Conservation (phyloP, 1,284 basidiomycete genomes). For the Fomitopsis palustris region DNA sequence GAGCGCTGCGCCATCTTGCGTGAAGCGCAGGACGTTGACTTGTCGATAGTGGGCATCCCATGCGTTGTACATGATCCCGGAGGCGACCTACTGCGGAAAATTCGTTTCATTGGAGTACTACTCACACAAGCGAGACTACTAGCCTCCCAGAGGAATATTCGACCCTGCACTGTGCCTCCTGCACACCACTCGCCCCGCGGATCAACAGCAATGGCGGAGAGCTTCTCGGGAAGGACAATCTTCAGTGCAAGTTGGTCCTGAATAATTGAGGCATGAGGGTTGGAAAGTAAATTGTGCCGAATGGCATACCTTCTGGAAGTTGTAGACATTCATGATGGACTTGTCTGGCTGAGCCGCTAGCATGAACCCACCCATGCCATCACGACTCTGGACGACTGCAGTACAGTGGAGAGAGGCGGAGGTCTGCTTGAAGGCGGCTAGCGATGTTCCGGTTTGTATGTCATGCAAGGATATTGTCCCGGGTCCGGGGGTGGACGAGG, state of each 20-base stretch:
- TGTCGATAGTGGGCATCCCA: slow-evolving; percentile 96
- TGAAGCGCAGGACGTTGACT: slow-evolving; percentile 81
- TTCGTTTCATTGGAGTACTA: slow-evolving; percentile 12
- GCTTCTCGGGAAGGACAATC: slow-evolving; percentile 86
- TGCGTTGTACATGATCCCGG: slow-evolving; percentile 83
- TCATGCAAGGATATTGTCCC: slow-evolving; percentile 70
- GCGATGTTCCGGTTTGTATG: slow-evolving; percentile 61
- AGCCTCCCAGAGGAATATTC: slow-evolving; percentile 95
- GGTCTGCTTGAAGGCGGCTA: slow-evolving; percentile 78
- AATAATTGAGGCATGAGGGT: slow-evolving; percentile 1
- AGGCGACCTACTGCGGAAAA: slow-evolving; percentile 62
- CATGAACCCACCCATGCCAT: slow-evolving; percentile 72
- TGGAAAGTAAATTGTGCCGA: background rate
- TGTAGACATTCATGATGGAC: slow-evolving; percentile 75
- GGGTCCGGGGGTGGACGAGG: slow-evolving; percentile 40
- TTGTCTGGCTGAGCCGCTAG: slow-evolving; percentile 78
- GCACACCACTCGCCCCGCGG: slow-evolving; percentile 75
- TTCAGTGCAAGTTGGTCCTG: slow-evolving; percentile 88
- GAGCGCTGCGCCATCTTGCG: slow-evolving; percentile 75
- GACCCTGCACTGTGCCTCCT: slow-evolving; percentile 84
- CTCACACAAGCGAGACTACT: slow-evolving; percentile 24
- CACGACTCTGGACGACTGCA: slow-evolving; percentile 56
- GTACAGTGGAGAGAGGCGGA: slow-evolving; percentile 55
- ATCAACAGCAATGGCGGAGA: slow-evolving; percentile 78
- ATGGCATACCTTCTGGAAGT: slow-evolving; percentile 72